These are phyloP conservation scores for Melanogaster broomeanus DNA, from an alignment of 768 basidiomycete species.

Conservation along the genomic window DNA sequence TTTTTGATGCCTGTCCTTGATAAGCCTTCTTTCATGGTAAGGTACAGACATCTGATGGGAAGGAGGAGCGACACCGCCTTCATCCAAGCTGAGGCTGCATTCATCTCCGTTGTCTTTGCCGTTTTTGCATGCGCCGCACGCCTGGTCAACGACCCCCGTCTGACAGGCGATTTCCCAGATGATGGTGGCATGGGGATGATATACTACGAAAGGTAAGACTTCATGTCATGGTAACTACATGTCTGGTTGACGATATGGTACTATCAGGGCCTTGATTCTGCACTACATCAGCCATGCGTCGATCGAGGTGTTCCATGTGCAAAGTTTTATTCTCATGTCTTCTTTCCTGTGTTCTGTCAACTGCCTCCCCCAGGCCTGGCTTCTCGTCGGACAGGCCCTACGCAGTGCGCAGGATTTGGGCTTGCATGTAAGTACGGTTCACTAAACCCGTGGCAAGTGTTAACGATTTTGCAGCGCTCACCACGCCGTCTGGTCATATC, in stretches of 20 bases:
- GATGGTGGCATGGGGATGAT: conserved; percentile 90
- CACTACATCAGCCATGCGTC: conserved; percentile 92
- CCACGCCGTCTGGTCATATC: conserved; percentile 70
- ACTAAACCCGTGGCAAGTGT: conserved; percentile 6
- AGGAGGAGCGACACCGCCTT: conserved; percentile 53
- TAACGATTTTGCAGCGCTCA: conserved; percentile 60
- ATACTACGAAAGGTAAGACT: conserved; percentile 79
- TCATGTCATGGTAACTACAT: conserved; percentile 1
- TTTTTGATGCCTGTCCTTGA: conserved; percentile 88
- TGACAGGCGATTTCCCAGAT: conserved; percentile 59
- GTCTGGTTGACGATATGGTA: conserved; percentile 1
- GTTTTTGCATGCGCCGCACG: conserved; percentile 88
- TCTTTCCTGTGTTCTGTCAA: conserved; percentile 92
- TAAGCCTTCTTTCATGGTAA: conserved; percentile 77
- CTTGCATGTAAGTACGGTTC: conserved; percentile 70
- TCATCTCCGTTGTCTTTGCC: conserved; percentile 82
- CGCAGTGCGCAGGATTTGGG: conserved; percentile 90
- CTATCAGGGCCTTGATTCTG: conserved; percentile 74
- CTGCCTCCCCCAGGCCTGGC: conserved; percentile 93
- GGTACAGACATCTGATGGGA: conserved; percentile 77
- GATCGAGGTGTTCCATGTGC: conserved; percentile 84
- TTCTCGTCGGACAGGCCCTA: conserved; percentile 87
- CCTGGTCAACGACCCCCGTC: conserved; percentile 72
- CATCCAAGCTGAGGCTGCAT: conserved; percentile 66
- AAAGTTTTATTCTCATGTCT: conserved; percentile 86